A percentile compares a stretch with the other conserved stretches of the same genome.
Conservation (phyloP, 2,329 filamentous ascomycete species). For the Aspergillus cejpii region DNA sequence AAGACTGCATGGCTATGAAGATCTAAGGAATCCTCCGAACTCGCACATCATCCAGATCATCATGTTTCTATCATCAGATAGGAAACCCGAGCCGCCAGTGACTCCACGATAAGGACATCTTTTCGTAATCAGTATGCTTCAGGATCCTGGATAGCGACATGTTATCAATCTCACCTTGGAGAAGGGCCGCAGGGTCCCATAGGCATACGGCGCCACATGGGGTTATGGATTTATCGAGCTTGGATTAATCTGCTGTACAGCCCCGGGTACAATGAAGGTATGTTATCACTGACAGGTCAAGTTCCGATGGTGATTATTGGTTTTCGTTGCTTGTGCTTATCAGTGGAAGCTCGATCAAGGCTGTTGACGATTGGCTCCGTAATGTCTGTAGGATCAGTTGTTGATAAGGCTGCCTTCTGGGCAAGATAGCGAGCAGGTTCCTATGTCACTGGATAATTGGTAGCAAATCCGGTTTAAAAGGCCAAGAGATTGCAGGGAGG, state of each 20-base stretch:
- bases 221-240: background rate
- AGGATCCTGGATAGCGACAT: background rate
- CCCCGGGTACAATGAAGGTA: background rate
- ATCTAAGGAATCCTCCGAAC: conserved; percentile 10
- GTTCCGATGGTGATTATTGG: conserved; percentile 1
- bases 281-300: conserved; percentile 1
- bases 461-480: no score
- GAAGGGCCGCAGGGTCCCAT: background rate
- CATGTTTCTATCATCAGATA: background rate
- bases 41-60: conserved; percentile 13
- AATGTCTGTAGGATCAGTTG: no score
- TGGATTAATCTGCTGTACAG: background rate
- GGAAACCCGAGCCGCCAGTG: background rate
- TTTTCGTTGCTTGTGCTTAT: conserved; percentile 6
- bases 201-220: background rate
- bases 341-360: background rate
- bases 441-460: no score
- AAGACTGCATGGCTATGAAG: background rate
- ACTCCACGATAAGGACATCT: background rate
- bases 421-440: no score
- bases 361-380: conserved; percentile 2
- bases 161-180: background rate
- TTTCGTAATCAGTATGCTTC: background rate
- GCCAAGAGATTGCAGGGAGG: no score
- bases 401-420: conserved; percentile 4